phyloP scores from a whole-genome alignment of 176 grass and related monocot genomes.

The Saccharum spontaneum region DNA sequence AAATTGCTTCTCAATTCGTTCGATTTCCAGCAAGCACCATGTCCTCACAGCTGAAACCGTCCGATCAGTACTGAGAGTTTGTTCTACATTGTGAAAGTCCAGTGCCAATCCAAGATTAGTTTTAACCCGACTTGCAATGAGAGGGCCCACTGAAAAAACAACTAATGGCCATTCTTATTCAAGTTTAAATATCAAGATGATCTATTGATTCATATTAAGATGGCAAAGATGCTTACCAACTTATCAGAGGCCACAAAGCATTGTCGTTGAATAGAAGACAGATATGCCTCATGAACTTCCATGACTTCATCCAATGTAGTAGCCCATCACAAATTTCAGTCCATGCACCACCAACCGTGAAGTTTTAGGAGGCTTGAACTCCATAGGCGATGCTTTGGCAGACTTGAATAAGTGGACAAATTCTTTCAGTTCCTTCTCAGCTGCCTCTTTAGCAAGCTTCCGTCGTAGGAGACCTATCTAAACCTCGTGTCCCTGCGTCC shows the following conservation, averaged over 20 bases:
- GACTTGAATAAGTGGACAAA: too few relatives aligned
- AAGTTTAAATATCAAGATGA: background rate
- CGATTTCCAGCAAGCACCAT: conserved; percentile 84
- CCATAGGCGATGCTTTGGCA: too few relatives aligned
- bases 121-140: conserved; percentile 86
- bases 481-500: too few relatives aligned
- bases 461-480: too few relatives aligned
- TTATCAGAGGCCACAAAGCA: conserved; percentile 93
- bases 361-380: too few relatives aligned
- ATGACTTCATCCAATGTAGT: conserved; percentile 89
- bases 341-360: conserved; percentile 56
- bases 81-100: conserved; percentile 80
- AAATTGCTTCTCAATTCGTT: conserved; percentile 93
- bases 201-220: background rate
- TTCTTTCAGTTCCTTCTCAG: too few relatives aligned
- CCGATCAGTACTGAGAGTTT: conserved; percentile 52
- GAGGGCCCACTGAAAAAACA: conserved; percentile 62
- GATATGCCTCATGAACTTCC: conserved; percentile 89
- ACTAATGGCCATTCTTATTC: background rate
- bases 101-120: conserved; percentile 90
- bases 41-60: conserved; percentile 66
- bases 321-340: conserved; percentile 85
- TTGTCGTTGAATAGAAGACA: conserved; percentile 89
- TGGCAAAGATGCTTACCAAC: conserved; percentile 46
- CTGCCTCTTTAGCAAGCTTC: too few relatives aligned